Conservation (phyloP, 108 stramenopile genomes). For the Stephanodiscus minutulus region DNA sequence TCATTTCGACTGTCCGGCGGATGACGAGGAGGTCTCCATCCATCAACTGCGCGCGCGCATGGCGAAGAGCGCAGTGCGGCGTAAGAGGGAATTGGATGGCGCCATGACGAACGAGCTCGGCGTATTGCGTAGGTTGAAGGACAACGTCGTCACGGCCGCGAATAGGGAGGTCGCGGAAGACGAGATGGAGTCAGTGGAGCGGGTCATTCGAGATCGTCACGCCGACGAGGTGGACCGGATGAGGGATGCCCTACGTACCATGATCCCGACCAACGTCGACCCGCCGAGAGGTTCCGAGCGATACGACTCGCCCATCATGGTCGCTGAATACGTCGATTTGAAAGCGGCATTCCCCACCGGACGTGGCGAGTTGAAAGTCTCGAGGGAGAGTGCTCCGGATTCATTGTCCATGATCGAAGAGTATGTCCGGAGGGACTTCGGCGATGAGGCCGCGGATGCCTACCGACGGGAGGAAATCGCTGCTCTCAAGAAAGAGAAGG, state of each 20-base stretch:
- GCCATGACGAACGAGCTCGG: slow-evolving; percentile 43
- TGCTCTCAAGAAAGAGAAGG: slow-evolving; percentile 28
- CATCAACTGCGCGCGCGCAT: slow-evolving; percentile 75
- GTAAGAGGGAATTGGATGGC: slow-evolving; percentile 49
- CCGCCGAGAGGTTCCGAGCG: slow-evolving; percentile 37
- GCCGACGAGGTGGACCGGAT: slow-evolving; percentile 27
- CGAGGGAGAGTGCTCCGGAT: slow-evolving; percentile 27
- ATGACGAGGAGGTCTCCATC: slow-evolving; percentile 49
- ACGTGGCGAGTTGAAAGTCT: slow-evolving; percentile 23
- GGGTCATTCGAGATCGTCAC: slow-evolving; percentile 24
- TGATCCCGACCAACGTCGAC: slow-evolving; percentile 51
- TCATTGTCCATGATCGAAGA: slow-evolving; percentile 38
- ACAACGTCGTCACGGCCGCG: slow-evolving; percentile 19
- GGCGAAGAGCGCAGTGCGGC: slow-evolving; percentile 80
- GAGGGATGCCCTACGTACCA: slow-evolving; percentile 31
- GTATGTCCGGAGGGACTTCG: slow-evolving; percentile 40
- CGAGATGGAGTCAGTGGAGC: slow-evolving; percentile 31
- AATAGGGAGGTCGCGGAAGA: slow-evolving; percentile 29
- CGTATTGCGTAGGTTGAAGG: slow-evolving; percentile 36
- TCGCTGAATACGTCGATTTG: slow-evolving; percentile 42
- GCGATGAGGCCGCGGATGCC: slow-evolving; percentile 45
- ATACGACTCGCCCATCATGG: slow-evolving; percentile 40
- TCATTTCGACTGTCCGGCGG: slow-evolving; percentile 52
- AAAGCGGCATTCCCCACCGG: slow-evolving; percentile 22
- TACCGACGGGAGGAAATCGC: slow-evolving; percentile 34